These are phyloP conservation scores for Clarkia xantiana DNA, from an alignment of 345 rosid species.

Conservation along the genomic window DNA sequence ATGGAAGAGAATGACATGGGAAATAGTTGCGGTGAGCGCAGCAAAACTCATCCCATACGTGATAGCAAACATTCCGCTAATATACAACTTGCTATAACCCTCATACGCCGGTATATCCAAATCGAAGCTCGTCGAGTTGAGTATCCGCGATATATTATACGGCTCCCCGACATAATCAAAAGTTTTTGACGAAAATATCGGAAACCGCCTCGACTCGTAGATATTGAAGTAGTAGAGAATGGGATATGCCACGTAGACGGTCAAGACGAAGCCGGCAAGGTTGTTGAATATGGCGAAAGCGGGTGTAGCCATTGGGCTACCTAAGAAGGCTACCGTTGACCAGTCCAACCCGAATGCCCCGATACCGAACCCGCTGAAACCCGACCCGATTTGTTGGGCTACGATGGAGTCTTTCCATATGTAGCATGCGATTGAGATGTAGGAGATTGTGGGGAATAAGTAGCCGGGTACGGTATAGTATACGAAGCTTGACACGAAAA, in stretches of 20 bases:
- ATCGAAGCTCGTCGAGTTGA: conserved; percentile 48
- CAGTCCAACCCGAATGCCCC: conserved; percentile 92
- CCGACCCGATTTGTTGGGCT: conserved; percentile 94
- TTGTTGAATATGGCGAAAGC: conserved; percentile 65
- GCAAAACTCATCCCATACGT: conserved; percentile 88
- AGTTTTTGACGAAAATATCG: conserved; percentile 68
- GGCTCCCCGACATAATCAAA: conserved; percentile 57
- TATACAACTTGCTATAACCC: conserved; percentile 71
- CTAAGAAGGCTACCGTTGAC: conserved; percentile 88
- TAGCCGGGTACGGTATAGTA: conserved; percentile 80
- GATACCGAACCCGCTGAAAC: conserved; percentile 72
- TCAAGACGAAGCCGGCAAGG: conserved; percentile 70
- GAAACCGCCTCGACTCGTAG: conserved; percentile 72
- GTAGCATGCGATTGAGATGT: conserved; percentile 94
- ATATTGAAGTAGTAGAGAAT: conserved; percentile 80
- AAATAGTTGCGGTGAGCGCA: conserved; percentile 74
- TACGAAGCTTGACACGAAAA: conserved; percentile 45
- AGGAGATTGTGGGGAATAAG: conserved; percentile 66
- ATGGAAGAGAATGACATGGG: conserved; percentile 84
- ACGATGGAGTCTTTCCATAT: conserved; percentile 69
- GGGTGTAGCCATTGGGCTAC: conserved; percentile 84
- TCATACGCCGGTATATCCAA: conserved; percentile 55
- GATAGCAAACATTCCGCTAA: conserved; percentile 82
- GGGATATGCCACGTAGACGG: conserved; percentile 70
- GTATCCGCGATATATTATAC: conserved; percentile 66